Evolutionary conservation across 2,329 filamentous ascomycete species (phyloP).

Genomic region (Niveomyces coronatus): DNA sequence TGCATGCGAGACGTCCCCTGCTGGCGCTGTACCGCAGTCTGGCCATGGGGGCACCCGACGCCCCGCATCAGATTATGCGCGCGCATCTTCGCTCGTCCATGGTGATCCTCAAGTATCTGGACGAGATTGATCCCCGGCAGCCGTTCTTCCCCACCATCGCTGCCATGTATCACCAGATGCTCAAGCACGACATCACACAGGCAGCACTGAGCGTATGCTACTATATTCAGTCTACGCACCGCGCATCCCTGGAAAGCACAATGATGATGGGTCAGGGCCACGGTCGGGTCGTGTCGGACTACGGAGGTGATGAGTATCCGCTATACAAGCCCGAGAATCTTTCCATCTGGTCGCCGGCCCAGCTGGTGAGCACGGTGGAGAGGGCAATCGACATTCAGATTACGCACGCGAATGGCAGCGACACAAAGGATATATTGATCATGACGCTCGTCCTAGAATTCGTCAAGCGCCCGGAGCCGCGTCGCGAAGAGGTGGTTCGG

Average conservation of each 20-base stretch:
- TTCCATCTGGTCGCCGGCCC: slow-evolving; percentile 31
- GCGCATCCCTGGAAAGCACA: slow-evolving; percentile 20
- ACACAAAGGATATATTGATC: slow-evolving; percentile 39
- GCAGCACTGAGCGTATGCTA: slow-evolving; percentile 46
- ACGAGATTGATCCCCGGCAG: slow-evolving; percentile 39
- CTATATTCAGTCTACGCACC: slow-evolving; percentile 33
- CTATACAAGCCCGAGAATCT: slow-evolving; percentile 24
- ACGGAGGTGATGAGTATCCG: slow-evolving; percentile 23
- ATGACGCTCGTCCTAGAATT: slow-evolving; percentile 38
- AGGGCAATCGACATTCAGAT: slow-evolving; percentile 36
- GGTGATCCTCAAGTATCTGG: slow-evolving; percentile 43
- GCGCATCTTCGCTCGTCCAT: slow-evolving; percentile 45
- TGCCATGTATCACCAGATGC: slow-evolving; percentile 42
- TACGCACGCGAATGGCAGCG: slow-evolving; percentile 35
- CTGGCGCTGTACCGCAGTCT: slow-evolving; percentile 45
- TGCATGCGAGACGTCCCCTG: slow-evolving; percentile 42
- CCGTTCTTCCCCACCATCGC: slow-evolving; percentile 36
- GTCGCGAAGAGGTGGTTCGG: slow-evolving; percentile 30
- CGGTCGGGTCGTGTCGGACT: slow-evolving; percentile 25
- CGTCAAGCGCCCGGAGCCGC: slow-evolving; percentile 31
- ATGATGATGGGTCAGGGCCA: slow-evolving; percentile 20
- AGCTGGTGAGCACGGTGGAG: slow-evolving; percentile 34
- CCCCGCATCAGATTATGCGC: slow-evolving; percentile 40
- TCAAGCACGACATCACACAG: slow-evolving; percentile 45
- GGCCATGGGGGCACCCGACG: slow-evolving; percentile 39